Evolutionary conservation across 306 rosid genomes (phyloP).

Genomic region (Macrotyloma uniflorum): DNA sequence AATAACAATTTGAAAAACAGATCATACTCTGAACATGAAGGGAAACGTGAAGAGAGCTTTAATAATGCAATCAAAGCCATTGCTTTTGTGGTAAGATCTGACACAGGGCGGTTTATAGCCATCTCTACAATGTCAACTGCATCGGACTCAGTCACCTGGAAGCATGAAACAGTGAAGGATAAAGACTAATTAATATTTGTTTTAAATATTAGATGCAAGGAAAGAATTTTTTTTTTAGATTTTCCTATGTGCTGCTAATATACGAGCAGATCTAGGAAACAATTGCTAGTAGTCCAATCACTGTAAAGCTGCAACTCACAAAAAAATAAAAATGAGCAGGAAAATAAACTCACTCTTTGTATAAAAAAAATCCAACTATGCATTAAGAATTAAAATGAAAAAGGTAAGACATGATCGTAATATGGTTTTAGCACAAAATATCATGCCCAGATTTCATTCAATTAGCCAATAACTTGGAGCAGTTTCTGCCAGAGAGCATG

Average conservation of each 20-base stretch:
- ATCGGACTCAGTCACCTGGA: slow-evolving; percentile 90
- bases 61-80: slow-evolving; percentile 91
- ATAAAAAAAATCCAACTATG: slow-evolving; percentile 30
- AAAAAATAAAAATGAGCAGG: background rate
- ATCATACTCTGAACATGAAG: slow-evolving; percentile 91
- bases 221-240: slow-evolving; percentile 6
- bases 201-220: background rate
- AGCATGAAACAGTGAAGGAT: slow-evolving; percentile 17
- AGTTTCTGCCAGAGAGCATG: background rate
- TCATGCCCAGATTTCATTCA: slow-evolving; percentile 23
- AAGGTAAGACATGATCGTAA: slow-evolving; percentile 21
- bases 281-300: slow-evolving; percentile 27
- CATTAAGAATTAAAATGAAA: slow-evolving; percentile 16
- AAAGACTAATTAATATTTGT: background rate
- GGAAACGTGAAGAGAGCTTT: slow-evolving; percentile 96
- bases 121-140: slow-evolving; percentile 79
- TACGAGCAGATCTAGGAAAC: slow-evolving; percentile 23
- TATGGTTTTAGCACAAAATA: slow-evolving; percentile 24
- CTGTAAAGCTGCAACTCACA: slow-evolving; percentile 9
- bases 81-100: slow-evolving; percentile 82
- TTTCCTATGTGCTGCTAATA: slow-evolving; percentile 10
- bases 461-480: slow-evolving; percentile 6
- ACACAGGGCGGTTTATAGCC: slow-evolving; percentile 69
- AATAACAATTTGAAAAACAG: slow-evolving; percentile 19
- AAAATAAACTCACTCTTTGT: slow-evolving; percentile 18